Base-by-base conservation (phyloP, 805 yeast species). In the Wickerhamiella occidentalis region DNA sequence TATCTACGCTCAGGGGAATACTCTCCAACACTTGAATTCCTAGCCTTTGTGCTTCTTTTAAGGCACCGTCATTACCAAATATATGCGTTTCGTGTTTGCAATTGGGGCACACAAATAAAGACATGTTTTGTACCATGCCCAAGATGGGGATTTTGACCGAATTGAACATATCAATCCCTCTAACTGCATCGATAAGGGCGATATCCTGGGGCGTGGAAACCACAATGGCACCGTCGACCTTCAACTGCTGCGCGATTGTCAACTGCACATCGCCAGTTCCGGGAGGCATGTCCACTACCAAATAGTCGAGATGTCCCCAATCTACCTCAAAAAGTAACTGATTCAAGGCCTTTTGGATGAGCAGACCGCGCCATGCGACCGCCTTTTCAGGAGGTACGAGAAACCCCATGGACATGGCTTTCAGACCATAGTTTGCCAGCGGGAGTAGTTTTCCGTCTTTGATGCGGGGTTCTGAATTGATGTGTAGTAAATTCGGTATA, bases 381-480 rank as follows among this genome's bases (percentile, higher is more conserved):
- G 78, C 77, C 44, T 75, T 79, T 7, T 81, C 81, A 1, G 73
- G 64, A 1, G 78, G 78, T 1, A 85, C 74, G 55, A 85, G 66
- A 58, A 80, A 85, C 0, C 95, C 95, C 94, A 85, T 85, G 0
- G 94, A 84, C 95, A 85, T 85, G 6, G 87, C 76, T 55, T 82
- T 79, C 2, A 85, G 61, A 0, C 95, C 95, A 55, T 79, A 83
- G 60, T 83, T 85, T 9, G 70, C 62, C 56, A 84, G 63, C 0
- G 95, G 95, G 0, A 79, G 59, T 2, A 85, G 66, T 55, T 74
- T 73, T 0, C 86, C 85, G 0, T 56, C 52, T 0, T 76, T 64
- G 11, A 81, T 59, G 23, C 82, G 59, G 1, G 94, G 92, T 56
- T 82, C 90, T 0, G 88, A 87, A 1, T 67, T 55, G 6, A 85